Base-by-base conservation (phyloP, 768 basidiomycete species). In the Termitomyces sp. region DNA sequence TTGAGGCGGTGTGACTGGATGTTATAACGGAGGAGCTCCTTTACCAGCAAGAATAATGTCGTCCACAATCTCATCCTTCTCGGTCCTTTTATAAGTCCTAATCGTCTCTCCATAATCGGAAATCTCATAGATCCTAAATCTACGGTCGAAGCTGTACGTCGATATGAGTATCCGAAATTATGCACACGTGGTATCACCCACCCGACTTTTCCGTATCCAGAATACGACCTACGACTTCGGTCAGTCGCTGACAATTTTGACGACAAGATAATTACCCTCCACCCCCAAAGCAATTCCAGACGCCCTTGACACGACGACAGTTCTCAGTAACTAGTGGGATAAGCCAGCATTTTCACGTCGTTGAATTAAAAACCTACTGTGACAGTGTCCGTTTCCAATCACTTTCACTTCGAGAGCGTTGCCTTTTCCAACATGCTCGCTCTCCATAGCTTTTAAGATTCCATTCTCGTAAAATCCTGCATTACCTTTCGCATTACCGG, bases 261-360 rank as follows among this genome's bases (percentile, higher is more conserved):
- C 52, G 31, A 25, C 9, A 54, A 19, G 35, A 21, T 41, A 44
- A 84, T 70, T 65, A 88, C 81, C 89, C 87, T 69, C 90, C 91
- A 40, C 92, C 92, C 8, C 89, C 89, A 66, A 95, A 95, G 71
- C 95, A 97, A 60, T 87, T 73, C 95, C 96, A 98, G 14, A 98
- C 81, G 10, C 92, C 92, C 56, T 86, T 81, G 17, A 93, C 79
- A 16, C 95, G 83, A 63, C 86, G 81, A 64, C 95, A 97, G 62
- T 94, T 89, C 66, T 97, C 93, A 16, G 91, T 94, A 16, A 92
- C 90, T 90, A 68, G 65, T 46, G 52, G 17, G 10, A 41, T 21
- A 58, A 4, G 63, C 38, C 2, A 29, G 31, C 29, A 27, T 40
- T 27, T 11, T 21, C 14, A 29, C 46, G n/a, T 53, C 50, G 11